Conservation (phyloP, 1,284 basidiomycete genomes). For the Cryptococcus maquisensis region DNA sequence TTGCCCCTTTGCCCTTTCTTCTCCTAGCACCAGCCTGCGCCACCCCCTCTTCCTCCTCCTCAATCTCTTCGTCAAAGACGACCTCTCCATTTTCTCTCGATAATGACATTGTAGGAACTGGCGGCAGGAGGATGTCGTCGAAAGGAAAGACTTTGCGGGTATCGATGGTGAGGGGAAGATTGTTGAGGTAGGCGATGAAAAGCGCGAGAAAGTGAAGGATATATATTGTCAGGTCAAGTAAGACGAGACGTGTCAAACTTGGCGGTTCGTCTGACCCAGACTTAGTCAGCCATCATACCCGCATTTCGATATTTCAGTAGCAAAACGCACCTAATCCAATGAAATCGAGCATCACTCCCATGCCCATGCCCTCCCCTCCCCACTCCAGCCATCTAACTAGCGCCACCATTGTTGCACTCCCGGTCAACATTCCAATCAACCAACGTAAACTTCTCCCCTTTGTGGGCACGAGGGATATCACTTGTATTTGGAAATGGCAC, state of each 20-base stretch:
- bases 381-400: neutral
- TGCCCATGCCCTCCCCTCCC: neutral
- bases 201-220: neutral
- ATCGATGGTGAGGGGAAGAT: neutral
- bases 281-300: neutral
- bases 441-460: neutral
- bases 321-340: neutral
- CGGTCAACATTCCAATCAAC: neutral
- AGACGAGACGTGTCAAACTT: neutral
- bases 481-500: neutral
- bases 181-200: neutral
- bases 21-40: neutral
- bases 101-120: neutral
- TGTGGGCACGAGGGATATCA: neutral
- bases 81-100: too few relatives aligned
- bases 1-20: constrained; percentile 15
- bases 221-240: neutral
- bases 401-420: neutral
- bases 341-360: neutral
- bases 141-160: neutral
- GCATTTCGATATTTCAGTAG: neutral
- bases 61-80: neutral
- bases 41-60: constrained; percentile 9
- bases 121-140: neutral
- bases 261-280: neutral